These are phyloP conservation scores for Dictyostelium firmibasis DNA, from an alignment of 78 protist species.

Conservation along the genomic window DNA sequence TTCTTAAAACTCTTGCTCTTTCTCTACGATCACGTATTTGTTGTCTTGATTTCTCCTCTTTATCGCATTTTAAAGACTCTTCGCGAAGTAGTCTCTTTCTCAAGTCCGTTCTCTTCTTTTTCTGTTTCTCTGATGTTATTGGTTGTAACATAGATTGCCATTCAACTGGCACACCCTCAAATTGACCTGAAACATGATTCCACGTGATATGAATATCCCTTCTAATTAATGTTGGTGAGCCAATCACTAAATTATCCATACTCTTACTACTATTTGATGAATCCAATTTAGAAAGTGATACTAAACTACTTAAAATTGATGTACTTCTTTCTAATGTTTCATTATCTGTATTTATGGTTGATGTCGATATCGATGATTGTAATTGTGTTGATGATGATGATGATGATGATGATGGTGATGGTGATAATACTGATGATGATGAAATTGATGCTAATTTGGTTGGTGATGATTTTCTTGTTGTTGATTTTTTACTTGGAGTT, in stretches of 20 bases:
- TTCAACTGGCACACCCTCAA: conserved; percentile 67
- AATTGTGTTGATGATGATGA: neutral
- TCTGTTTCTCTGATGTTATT: conserved; percentile 44
- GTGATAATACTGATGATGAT: neutral
- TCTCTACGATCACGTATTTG: conserved; percentile 33
- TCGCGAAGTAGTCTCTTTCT: conserved; percentile 14
- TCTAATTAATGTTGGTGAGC: conserved; percentile 8
- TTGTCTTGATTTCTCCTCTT: conserved; percentile 40
- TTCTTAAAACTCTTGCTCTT: conserved; percentile 15
- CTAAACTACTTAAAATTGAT: neutral
- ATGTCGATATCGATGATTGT: neutral
- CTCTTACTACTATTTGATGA: neutral
- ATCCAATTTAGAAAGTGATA: neutral
- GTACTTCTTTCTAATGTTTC: neutral
- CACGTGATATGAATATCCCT: conserved; percentile 70
- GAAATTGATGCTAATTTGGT: neutral
- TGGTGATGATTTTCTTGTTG: conserved; percentile 16
- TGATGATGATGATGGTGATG: neutral
- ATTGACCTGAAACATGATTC: conserved; percentile 74
- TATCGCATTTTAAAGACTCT: conserved; percentile 11
- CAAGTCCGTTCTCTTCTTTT: conserved; percentile 10
- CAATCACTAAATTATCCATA: conserved; percentile 2
- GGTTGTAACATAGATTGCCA: conserved; percentile 24
- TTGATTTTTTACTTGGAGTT: neutral
- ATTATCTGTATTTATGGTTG: neutral